Evolutionary conservation across 176 grass and related monocot species (phyloP), one percentile per base, ranked within the genome.

Genomic region (Lolium multiflorum): DNA sequence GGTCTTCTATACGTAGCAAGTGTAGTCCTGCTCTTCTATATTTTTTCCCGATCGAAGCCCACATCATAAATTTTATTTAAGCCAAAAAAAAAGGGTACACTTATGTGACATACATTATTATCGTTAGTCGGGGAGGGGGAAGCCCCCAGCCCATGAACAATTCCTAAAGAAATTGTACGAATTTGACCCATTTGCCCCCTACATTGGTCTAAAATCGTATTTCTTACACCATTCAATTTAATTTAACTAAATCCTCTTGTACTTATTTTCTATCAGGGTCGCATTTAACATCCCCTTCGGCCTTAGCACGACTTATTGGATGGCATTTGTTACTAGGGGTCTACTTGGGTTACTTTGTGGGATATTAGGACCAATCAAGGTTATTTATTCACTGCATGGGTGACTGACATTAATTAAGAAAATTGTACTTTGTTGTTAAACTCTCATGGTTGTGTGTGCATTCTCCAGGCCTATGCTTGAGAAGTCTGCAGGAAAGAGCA

Each of bases 301-400:
- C 17, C 89, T 94, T 44, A 94, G 92, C 65, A 91, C 81, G 21
- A 89, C 52, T 50, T 94, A 94, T 61, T 91, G 89, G 92, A 91
- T 94, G 89, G 89, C 81, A 75, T 79, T 94, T 85, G 22, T 87
- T 28, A 87, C 89, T 15, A 94, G 89, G 66, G 87, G 77, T 0
- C 74, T 94, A 24, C 89, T 91, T 69, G 92, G 92, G 37, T 82
- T 89, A 41, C 66, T 91, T 10, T 89, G 81, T 89, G 89, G 92
- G 20, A 87, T 94, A 80, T 78, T 94, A 60, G 92, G 92, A 24
- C 93, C 93, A 59, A 92, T 95, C 41, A 92, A 90, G 93, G 93
- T 95, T 69, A 80, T 61, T 16, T 49, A 7, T 1, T 21, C 15
- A 31, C 7, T 16, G 7, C 18, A 2, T 75, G 4, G 9, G 35